Evolutionary conservation across 2,329 filamentous ascomycete species (phyloP).

Genomic region (Verticillium alfalfae): DNA sequence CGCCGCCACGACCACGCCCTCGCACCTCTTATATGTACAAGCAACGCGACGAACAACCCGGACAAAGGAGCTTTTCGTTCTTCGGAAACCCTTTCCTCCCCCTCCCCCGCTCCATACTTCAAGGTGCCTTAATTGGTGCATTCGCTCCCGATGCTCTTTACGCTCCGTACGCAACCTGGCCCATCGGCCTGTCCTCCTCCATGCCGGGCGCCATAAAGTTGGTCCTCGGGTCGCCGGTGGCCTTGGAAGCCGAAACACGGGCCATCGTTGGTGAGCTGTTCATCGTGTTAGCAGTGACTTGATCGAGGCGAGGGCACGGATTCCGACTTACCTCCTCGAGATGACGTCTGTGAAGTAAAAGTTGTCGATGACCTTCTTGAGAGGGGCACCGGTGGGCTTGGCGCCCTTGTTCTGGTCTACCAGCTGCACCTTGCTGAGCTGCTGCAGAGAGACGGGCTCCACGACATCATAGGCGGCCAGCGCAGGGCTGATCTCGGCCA

Average conservation of each 20-base stretch:
- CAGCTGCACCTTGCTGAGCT: constrained; percentile 87
- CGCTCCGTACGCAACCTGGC: constrained; percentile 54
- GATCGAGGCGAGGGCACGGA: constrained; percentile 11
- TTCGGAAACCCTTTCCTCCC: constrained; percentile 25
- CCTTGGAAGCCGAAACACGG: constrained; percentile 90
- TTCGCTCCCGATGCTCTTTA: constrained; percentile 22
- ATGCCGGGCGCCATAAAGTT: constrained; percentile 74
- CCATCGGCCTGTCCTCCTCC: constrained; percentile 56
- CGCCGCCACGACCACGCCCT: background rate
- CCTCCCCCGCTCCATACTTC: constrained; percentile 1
- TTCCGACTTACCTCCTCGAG: constrained; percentile 71
- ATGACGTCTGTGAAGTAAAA: constrained; percentile 99
- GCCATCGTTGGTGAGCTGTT: constrained; percentile 94
- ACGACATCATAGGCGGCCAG: constrained; percentile 87
- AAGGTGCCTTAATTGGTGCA: constrained; percentile 3
- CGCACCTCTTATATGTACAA: constrained; percentile 29
- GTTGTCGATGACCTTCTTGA: constrained; percentile 86
- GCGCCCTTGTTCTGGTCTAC: constrained; percentile 93
- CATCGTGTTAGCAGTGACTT: constrained; percentile 6
- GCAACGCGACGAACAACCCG: constrained; percentile 19
- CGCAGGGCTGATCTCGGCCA: constrained; percentile 90
- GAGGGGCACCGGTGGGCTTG: constrained; percentile 63
- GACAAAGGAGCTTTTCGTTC: constrained; percentile 26
- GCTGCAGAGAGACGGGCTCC: constrained; percentile 68
- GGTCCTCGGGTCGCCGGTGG: constrained; percentile 69